Evolutionary conservation across 2,329 filamentous ascomycete species (phyloP).

Genomic region (Cercospora zeina): DNA sequence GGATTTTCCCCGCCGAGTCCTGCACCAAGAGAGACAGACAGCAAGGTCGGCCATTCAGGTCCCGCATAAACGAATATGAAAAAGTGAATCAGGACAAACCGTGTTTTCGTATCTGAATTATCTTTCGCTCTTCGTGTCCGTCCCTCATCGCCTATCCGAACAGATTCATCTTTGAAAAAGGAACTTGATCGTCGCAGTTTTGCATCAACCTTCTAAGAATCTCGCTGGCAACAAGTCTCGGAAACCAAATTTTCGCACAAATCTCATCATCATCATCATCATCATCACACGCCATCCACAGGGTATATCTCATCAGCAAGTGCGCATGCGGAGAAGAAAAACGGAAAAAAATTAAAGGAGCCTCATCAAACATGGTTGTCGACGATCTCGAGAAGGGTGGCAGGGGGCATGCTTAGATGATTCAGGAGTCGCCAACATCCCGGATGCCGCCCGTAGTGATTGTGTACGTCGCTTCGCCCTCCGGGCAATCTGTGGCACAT

Average conservation of each 20-base stretch:
- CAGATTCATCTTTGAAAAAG: neutral
- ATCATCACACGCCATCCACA: neutral
- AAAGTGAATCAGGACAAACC: too few species aligned
- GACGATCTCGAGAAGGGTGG: neutral
- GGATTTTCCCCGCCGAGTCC: neutral
- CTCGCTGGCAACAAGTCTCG: neutral
- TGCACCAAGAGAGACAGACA: neutral
- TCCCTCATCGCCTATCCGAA: neutral
- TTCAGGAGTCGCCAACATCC: conserved; percentile 62
- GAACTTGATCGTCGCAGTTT: neutral
- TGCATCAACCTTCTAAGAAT: neutral
- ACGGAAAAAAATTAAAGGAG: neutral
- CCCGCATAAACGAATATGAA: too few species aligned
- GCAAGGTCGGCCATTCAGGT: neutral
- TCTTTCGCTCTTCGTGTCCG: neutral
- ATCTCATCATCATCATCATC: too few species aligned
- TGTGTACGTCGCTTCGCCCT: conserved; percentile 68
- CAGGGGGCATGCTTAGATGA: neutral
- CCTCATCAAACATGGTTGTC: neutral
- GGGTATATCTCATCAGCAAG: neutral
- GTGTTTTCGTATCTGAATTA: too few species aligned
- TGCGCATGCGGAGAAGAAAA: neutral
- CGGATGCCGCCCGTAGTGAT: conserved; percentile 70
- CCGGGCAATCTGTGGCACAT: conserved; percentile 59
- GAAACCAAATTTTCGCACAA: neutral